A percentile compares a stretch with the other conserved stretches of the same genome.
phyloP scores from a whole-genome alignment of 2,329 filamentous ascomycete genomes.

The Gnomoniopsis sp. region DNA sequence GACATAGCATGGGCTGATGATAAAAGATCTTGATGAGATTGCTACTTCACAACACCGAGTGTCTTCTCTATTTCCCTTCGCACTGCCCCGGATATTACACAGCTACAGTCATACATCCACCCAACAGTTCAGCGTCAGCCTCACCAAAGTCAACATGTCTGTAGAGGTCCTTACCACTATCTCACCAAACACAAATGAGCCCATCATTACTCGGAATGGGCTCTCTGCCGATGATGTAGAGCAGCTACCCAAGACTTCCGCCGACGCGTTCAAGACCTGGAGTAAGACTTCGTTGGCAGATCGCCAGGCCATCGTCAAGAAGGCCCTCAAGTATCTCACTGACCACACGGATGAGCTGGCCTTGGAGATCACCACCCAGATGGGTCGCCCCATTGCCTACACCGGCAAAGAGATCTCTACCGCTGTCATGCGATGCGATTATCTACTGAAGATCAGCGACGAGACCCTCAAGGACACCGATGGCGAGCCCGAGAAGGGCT shows the following conservation, averaged over 20 bases:
- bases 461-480: constrained; percentile 76
- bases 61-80: background rate
- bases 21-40: background rate
- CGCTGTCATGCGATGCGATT: constrained; percentile 80
- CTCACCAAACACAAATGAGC: constrained; percentile 84
- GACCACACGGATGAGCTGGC: constrained; percentile 77
- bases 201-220: constrained; percentile 75
- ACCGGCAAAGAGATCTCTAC: constrained; percentile 80
- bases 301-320: constrained; percentile 76
- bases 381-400: constrained; percentile 90
- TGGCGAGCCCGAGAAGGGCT: constrained; percentile 81
- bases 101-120: too few relatives aligned
- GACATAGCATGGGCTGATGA: background rate
- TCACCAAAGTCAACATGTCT: constrained; percentile 46
- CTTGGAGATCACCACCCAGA: constrained; percentile 84
- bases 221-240: constrained; percentile 68
- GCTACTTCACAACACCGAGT: background rate
- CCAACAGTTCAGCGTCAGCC: background rate
- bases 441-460: constrained; percentile 78
- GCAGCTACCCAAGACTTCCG: constrained; percentile 67
- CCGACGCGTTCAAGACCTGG: constrained; percentile 73
- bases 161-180: constrained; percentile 71
- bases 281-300: constrained; percentile 70
- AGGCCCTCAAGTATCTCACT: constrained; percentile 68
- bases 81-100: background rate